phyloP scores from a whole-genome alignment of 164 flowering plant species.

The Berberis thunbergii region DNA sequence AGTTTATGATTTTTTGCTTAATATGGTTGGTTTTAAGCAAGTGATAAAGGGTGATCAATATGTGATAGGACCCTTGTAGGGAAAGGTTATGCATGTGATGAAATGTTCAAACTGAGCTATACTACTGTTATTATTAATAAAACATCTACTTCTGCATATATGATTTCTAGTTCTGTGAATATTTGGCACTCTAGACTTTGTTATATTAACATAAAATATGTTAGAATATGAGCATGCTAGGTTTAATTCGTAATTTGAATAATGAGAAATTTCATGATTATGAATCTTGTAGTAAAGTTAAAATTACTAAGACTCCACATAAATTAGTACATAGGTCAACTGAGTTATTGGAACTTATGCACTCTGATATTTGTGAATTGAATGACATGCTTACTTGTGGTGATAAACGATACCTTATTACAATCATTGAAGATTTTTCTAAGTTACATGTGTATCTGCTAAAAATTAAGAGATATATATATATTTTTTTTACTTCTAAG shows the following conservation, averaged over 20 bases:
- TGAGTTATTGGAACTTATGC: slow-evolving; percentile 2
- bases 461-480: no score
- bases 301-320: slow-evolving; percentile 8
- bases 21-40: neutral
- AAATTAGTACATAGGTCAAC: neutral
- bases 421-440: slow-evolving; percentile 6
- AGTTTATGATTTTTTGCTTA: neutral
- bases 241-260: neutral
- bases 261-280: neutral
- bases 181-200: neutral
- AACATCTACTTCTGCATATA: no score
- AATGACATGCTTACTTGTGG: slow-evolving; percentile 1
- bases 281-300: slow-evolving; percentile 5
- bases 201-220: neutral
- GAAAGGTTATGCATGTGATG: no score
- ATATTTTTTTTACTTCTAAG: no score
- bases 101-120: no score
- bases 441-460: no score
- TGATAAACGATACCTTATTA: slow-evolving; percentile 8
- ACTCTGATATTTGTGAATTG: slow-evolving; percentile 11
- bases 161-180: neutral
- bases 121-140: neutral
- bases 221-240: neutral
- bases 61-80: neutral
- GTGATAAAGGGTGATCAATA: neutral